Evolutionary conservation across 2,329 filamentous ascomycete species (phyloP).

Genomic region (Diaporthe ampelina): DNA sequence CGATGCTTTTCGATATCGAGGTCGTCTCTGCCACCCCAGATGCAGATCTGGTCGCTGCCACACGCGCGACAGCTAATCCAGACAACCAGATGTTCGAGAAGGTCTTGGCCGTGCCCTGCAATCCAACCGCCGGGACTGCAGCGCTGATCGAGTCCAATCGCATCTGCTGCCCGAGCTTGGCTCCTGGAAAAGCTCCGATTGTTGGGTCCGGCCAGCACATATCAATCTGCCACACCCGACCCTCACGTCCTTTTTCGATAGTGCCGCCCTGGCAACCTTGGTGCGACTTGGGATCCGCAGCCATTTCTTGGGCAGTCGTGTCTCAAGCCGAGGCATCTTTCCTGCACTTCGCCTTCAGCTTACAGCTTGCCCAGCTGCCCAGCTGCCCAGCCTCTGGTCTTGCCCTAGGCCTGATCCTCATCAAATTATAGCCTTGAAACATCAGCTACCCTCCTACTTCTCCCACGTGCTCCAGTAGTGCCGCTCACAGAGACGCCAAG

Average conservation of each 20-base stretch:
- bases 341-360: constrained; percentile 3
- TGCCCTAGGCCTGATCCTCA: not conserved
- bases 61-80: not conserved
- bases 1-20: not conserved
- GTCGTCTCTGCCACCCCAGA: too few relatives aligned
- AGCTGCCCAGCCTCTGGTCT: constrained; percentile 4
- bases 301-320: not conserved
- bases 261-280: not conserved
- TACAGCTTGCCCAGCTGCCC: not conserved
- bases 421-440: constrained; percentile 15
- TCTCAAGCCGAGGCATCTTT: constrained; percentile 20
- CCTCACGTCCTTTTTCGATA: not conserved
- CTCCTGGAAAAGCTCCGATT: constrained; percentile 24
- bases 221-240: not conserved
- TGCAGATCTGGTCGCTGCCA: not conserved
- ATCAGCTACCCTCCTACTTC: not conserved
- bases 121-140: constrained; percentile 9
- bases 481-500: not conserved
- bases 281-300: constrained; percentile 2
- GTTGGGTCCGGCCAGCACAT: not conserved
- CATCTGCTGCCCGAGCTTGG: constrained; percentile 22
- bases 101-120: constrained; percentile 14
- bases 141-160: constrained; percentile 20
- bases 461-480: constrained; percentile 2
- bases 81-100: constrained; percentile 12